Evolutionary conservation across 2,329 filamentous ascomycete species (phyloP).

Genomic region (Fusarium sp.): DNA sequence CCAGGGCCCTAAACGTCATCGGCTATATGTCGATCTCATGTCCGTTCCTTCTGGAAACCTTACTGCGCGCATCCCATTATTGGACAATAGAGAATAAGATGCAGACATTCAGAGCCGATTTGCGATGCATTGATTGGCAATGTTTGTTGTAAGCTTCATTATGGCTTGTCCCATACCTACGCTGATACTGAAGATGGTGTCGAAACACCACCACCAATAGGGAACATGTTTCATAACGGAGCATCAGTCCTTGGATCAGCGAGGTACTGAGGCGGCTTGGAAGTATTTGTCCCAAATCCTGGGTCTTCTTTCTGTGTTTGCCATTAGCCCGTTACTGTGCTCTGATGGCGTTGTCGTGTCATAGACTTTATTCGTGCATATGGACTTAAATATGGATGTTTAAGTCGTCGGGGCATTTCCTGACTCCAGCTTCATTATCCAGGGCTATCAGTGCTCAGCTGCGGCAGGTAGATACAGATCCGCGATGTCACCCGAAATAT

Average conservation of each 20-base stretch:
- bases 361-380: neutral
- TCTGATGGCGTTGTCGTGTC: neutral
- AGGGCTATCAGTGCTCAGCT: neutral
- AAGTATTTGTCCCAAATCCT: neutral
- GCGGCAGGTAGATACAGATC: neutral
- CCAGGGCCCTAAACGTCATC: slow-evolving; percentile 18
- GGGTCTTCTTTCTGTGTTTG: neutral
- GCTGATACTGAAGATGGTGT: neutral
- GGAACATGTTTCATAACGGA: slow-evolving; percentile 12
- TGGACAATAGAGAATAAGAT: neutral
- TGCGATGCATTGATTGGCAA: slow-evolving; percentile 2
- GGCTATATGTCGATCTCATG: slow-evolving; percentile 11
- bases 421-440: neutral
- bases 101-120: neutral
- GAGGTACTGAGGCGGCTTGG: slow-evolving; percentile 13
- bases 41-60: slow-evolving; percentile 19
- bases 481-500: neutral
- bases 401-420: neutral
- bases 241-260: slow-evolving; percentile 24
- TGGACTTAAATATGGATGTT: neutral
- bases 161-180: neutral
- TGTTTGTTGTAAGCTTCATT: slow-evolving; percentile 2
- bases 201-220: neutral
- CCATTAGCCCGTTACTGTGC: neutral
- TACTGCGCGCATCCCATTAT: slow-evolving; percentile 1